These are phyloP conservation scores for Aspergillus fischeri DNA, from an alignment of 2,329 filamentous ascomycete species.

Conservation along the genomic window DNA sequence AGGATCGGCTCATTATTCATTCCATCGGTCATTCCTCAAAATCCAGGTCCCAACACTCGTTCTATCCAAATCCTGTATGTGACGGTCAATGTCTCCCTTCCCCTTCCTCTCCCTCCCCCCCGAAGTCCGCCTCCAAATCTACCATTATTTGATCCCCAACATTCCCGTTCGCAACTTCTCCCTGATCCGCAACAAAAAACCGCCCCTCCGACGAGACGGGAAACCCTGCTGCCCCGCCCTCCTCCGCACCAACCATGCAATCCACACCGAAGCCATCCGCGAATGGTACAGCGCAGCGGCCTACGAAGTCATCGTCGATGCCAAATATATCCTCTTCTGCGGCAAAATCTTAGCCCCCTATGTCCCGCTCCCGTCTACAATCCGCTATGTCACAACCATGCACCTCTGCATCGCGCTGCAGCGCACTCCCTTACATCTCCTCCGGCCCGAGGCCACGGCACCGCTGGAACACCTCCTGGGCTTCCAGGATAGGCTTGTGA, in stretches of 20 bases:
- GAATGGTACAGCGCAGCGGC: conserved; percentile 9
- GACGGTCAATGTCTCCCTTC: neutral
- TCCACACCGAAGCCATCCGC: conserved; percentile 6
- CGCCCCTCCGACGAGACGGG: neutral
- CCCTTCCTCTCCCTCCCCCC: neutral
- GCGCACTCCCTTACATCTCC: conserved; percentile 4
- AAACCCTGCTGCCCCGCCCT: conserved; percentile 5
- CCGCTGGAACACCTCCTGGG: conserved; percentile 2
- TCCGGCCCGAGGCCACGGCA: neutral
- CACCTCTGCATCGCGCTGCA: conserved; percentile 5
- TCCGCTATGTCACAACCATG: conserved; percentile 4
- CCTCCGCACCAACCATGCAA: conserved; percentile 7
- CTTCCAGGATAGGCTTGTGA: conserved; percentile 3
- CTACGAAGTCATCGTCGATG: conserved; percentile 8
- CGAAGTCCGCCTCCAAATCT: conserved; percentile 1
- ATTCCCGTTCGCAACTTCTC: neutral
- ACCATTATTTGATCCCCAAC: neutral
- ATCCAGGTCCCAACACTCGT: neutral
- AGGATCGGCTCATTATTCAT: neutral
- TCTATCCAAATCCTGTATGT: neutral
- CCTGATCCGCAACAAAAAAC: neutral
- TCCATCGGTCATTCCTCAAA: neutral
- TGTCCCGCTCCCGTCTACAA: conserved; percentile 3
- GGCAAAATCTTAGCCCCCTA: conserved; percentile 6
- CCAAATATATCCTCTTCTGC: conserved; percentile 11